These are phyloP conservation scores for Danielia oregonensis DNA, from an alignment of 805 yeast genomes.

Conservation along the genomic window DNA sequence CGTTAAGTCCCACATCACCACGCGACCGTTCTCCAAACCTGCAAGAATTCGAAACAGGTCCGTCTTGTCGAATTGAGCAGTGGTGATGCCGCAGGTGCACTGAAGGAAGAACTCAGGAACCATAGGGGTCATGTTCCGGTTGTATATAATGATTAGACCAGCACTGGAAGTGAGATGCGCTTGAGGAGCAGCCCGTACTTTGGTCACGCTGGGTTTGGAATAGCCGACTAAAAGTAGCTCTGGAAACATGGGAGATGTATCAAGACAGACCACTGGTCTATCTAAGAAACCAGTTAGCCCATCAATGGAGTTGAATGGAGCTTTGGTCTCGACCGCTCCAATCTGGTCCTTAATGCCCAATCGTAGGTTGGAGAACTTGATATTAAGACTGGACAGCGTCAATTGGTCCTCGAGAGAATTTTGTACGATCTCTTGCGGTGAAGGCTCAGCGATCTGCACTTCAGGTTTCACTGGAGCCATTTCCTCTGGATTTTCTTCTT, in stretches of 20 bases:
- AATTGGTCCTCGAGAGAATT: neutral
- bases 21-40: constrained; percentile 47
- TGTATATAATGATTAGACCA: constrained; percentile 35
- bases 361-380: constrained; percentile 13
- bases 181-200: neutral
- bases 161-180: constrained; percentile 10
- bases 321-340: constrained; percentile 2
- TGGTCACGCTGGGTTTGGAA: constrained; percentile 1
- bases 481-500: neutral
- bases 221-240: constrained; percentile 14
- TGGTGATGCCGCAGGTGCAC: constrained; percentile 37
- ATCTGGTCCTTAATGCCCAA: constrained; percentile 8
- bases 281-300: constrained; percentile 6
- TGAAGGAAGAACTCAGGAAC: constrained; percentile 38
- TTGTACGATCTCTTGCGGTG: neutral
- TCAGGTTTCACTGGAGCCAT: neutral
- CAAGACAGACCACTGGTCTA: constrained; percentile 10
- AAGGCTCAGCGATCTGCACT: neutral
- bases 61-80: constrained; percentile 37
- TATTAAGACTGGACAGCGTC: neutral
- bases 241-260: constrained; percentile 9
- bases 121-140: constrained; percentile 12
- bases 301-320: constrained; percentile 9
- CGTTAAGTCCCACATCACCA: constrained; percentile 48
- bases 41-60: constrained; percentile 42